phyloP scores from a whole-genome alignment of 1,139 yeast species.

The Debaryomyces sp. region DNA sequence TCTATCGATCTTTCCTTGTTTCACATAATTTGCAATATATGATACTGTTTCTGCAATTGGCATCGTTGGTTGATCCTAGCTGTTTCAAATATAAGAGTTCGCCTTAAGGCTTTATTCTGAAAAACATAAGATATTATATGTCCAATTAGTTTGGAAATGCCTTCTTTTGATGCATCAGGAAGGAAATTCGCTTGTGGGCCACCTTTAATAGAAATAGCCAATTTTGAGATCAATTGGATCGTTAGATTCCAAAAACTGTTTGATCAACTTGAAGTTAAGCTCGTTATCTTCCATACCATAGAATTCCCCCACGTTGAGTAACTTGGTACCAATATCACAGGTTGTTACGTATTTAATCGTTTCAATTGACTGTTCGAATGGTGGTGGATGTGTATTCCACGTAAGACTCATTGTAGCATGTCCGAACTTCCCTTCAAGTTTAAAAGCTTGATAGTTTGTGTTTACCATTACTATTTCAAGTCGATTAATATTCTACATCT shows the following conservation, averaged over 20 bases:
- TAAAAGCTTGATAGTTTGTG: conserved; percentile 16
- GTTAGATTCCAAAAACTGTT: conserved; percentile 54
- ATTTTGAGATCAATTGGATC: conserved; percentile 51
- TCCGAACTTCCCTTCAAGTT: conserved; percentile 43
- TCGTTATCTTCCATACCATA: conserved; percentile 59
- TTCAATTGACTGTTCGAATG: conserved; percentile 49
- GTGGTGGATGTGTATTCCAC: conserved; percentile 48
- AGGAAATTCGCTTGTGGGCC: conserved; percentile 37
- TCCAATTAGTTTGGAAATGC: conserved; percentile 53
- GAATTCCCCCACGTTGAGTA: conserved; percentile 78
- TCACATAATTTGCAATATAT: conserved; percentile 53
- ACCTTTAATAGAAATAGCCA: conserved; percentile 71
- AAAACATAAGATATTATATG: conserved; percentile 48
- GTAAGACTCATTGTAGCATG: conserved; percentile 70
- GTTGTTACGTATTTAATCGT: conserved; percentile 48
- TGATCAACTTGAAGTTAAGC: conserved; percentile 54
- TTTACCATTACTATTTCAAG: not conserved
- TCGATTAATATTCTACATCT: not conserved
- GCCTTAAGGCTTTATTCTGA: conserved; percentile 39
- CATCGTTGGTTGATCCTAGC: conserved; percentile 63
- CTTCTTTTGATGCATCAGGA: conserved; percentile 55
- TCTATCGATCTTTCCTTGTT: conserved; percentile 61
- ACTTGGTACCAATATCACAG: conserved; percentile 49
- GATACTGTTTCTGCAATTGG: conserved; percentile 54
- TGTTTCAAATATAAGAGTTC: conserved; percentile 62